These are phyloP conservation scores for Panicum miliaceum DNA, from an alignment of 176 grass and related monocot species.

Conservation along the genomic window DNA sequence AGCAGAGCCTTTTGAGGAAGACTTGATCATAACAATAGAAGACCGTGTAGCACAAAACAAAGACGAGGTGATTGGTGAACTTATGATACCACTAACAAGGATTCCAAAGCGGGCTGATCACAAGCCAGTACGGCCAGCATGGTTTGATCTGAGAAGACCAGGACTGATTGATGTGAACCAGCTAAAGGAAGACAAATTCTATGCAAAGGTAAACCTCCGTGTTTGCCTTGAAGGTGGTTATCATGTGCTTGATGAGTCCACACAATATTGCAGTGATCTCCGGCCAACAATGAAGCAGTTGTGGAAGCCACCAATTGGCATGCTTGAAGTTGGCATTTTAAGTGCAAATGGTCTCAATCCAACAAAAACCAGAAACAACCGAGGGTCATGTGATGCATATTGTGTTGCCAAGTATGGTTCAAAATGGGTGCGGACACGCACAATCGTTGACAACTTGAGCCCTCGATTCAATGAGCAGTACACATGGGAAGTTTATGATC, in stretches of 20 bases:
- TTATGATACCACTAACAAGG: slow-evolving; percentile 43
- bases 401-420: slow-evolving; percentile 96
- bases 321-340: slow-evolving; percentile 92
- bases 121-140: slow-evolving; percentile 52
- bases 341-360: slow-evolving; percentile 69
- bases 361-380: slow-evolving; percentile 60
- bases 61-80: slow-evolving; percentile 67
- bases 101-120: slow-evolving; percentile 66
- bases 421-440: slow-evolving; percentile 96
- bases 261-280: slow-evolving; percentile 87
- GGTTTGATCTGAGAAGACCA: slow-evolving; percentile 69
- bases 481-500: slow-evolving; percentile 89
- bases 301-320: slow-evolving; percentile 83
- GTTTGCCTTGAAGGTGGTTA: slow-evolving; percentile 89
- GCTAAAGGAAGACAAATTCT: slow-evolving; percentile 87
- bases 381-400: slow-evolving; percentile 82
- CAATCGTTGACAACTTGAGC: slow-evolving; percentile 62
- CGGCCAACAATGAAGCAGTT: slow-evolving; percentile 90
- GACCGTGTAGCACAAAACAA: slow-evolving; percentile 71
- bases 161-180: slow-evolving; percentile 63
- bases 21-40: slow-evolving; percentile 66
- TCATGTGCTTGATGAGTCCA: slow-evolving; percentile 92
- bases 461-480: slow-evolving; percentile 96
- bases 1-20: slow-evolving; percentile 91
- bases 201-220: slow-evolving; percentile 62